A percentile compares a stretch with the other conserved stretches of the same genome.
Evolutionary conservation across 805 yeast genomes (phyloP).

Genomic region (Wickerhamomyces mucosus): DNA sequence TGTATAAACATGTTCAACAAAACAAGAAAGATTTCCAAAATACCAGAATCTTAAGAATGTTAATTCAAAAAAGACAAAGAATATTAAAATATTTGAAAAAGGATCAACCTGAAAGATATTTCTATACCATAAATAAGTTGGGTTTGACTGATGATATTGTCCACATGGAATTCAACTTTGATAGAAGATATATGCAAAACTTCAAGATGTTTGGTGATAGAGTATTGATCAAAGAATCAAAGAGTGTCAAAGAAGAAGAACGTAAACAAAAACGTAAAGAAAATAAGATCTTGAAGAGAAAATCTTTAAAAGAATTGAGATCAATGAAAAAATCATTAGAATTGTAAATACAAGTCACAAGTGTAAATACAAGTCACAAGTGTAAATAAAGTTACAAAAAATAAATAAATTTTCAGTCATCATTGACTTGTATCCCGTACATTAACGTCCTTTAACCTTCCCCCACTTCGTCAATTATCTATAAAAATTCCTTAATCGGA

Average conservation of each 20-base stretch:
- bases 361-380: background rate
- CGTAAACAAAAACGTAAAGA: conserved; percentile 39
- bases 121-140: conserved; percentile 75
- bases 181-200: conserved; percentile 68
- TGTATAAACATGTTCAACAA: conserved; percentile 63
- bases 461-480: too few species aligned
- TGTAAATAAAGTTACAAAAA: background rate
- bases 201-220: conserved; percentile 72
- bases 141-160: conserved; percentile 81
- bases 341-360: background rate
- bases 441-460: too few species aligned
- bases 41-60: conserved; percentile 63
- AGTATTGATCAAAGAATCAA: conserved; percentile 47
- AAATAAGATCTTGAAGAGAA: conserved; percentile 27
- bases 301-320: conserved; percentile 18
- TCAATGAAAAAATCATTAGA: conserved; percentile 17
- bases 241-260: conserved; percentile 35
- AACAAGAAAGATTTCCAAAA: conserved; percentile 66
- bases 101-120: conserved; percentile 73
- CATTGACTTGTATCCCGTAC: too few species aligned
- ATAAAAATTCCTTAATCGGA: conserved; percentile 58
- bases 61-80: conserved; percentile 85
- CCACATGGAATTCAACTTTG: conserved; percentile 73
- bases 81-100: conserved; percentile 74
- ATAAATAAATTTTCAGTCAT: too few species aligned